These are phyloP conservation scores for Backusella macrospora DNA, from an alignment of 192 early-diverging fungal genomes.

Conservation along the genomic window DNA sequence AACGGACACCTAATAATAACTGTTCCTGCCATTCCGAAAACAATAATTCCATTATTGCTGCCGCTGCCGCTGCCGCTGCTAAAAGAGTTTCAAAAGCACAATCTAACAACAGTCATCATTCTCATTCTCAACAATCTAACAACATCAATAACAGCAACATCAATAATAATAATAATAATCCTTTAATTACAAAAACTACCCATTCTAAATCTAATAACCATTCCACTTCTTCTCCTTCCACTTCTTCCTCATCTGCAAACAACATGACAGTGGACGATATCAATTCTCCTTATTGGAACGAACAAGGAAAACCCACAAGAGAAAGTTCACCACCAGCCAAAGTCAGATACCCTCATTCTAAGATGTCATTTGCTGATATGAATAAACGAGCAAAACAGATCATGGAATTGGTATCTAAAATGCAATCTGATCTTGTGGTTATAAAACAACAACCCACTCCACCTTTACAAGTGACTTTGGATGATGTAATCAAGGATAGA, in stretches of 20 bases:
- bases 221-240: not conserved
- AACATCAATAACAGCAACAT: not conserved
- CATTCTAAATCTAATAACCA: not conserved
- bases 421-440: slow-evolving; percentile 37
- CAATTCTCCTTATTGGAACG: slow-evolving; percentile 8
- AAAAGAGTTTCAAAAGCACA: not conserved
- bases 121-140: not conserved
- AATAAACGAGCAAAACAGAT: slow-evolving; percentile 66
- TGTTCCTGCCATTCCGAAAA: slow-evolving; percentile 2
- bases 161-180: not conserved
- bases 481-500: not conserved
- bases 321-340: slow-evolving; percentile 47
- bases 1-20: not conserved
- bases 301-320: slow-evolving; percentile 1
- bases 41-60: not conserved
- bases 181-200: not conserved
- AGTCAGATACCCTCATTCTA: slow-evolving; percentile 53
- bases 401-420: slow-evolving; percentile 57
- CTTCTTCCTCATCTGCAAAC: not conserved
- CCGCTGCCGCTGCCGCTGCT: too few species aligned
- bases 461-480: not conserved
- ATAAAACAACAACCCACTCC: not conserved
- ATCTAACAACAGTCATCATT: not conserved
- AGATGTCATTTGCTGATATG: slow-evolving; percentile 64
- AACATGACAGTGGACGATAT: not conserved